These are phyloP conservation scores for Lactarius deliciosus DNA, from an alignment of 768 basidiomycete species.

Conservation along the genomic window DNA sequence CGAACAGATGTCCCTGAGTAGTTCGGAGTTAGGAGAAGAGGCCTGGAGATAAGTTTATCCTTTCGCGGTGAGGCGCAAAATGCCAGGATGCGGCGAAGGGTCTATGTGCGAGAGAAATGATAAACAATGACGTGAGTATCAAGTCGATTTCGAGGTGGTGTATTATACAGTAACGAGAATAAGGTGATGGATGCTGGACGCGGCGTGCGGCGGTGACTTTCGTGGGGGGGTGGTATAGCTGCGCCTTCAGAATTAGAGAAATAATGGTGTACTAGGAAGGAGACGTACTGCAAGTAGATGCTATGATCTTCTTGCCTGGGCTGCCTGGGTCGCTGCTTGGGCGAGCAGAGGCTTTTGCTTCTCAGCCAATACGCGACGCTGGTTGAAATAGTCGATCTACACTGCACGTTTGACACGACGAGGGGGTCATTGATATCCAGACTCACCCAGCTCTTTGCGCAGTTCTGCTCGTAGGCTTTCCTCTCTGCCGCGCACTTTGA, in stretches of 20 bases:
- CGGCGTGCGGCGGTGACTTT: not conserved
- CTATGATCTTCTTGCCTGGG: conserved; percentile 33
- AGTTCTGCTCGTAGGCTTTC: conserved; percentile 62
- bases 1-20: not conserved
- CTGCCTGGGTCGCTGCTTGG: conserved; percentile 42
- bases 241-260: not conserved
- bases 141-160: not conserved
- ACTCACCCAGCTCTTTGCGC: conserved; percentile 89
- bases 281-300: conserved; percentile 2
- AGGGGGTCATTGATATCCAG: not conserved
- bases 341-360: conserved; percentile 72
- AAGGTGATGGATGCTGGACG: not conserved
- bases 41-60: not conserved
- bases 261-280: not conserved
- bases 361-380: conserved; percentile 78
- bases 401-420: not conserved
- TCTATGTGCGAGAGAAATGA: not conserved
- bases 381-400: conserved; percentile 95
- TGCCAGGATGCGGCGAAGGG: not conserved
- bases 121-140: not conserved
- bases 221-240: not conserved
- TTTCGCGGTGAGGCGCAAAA: not conserved
- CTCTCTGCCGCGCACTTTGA: conserved; percentile 58
- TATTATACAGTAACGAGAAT: not conserved
- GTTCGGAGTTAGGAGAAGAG: not conserved